These are phyloP conservation scores for Pseudophaeomoniella oleicola DNA, from an alignment of 2,329 filamentous ascomycete species.

Conservation along the genomic window DNA sequence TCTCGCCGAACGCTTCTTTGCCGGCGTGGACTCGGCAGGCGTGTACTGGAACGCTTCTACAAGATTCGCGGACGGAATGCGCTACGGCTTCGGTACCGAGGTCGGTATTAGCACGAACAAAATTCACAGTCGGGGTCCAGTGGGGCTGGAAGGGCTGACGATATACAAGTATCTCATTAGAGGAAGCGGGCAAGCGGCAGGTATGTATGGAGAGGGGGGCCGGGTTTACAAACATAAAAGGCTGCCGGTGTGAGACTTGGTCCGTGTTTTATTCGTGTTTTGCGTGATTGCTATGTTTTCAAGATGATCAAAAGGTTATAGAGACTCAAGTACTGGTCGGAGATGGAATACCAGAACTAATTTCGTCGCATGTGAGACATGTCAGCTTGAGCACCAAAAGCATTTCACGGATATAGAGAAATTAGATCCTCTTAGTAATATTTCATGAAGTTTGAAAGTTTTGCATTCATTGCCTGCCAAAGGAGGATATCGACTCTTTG, in stretches of 20 bases:
- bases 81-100: constrained; percentile 94
- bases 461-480: too few relatives aligned
- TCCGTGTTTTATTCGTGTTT: too few relatives aligned
- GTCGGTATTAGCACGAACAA: constrained; percentile 99
- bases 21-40: constrained; percentile 71
- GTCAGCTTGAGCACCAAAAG: too few relatives aligned
- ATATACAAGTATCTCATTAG: constrained; percentile 95
- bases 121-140: constrained; percentile 85
- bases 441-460: too few relatives aligned
- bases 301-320: too few relatives aligned
- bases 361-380: too few relatives aligned
- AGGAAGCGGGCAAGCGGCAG: constrained; percentile 69
- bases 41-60: constrained; percentile 97
- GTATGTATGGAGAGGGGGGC: constrained; percentile 47
- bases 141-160: constrained; percentile 84
- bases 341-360: too few relatives aligned
- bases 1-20: constrained; percentile 69
- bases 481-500: not conserved
- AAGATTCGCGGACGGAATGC: constrained; percentile 88
- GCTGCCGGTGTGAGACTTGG: too few relatives aligned
- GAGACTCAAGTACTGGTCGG: too few relatives aligned
- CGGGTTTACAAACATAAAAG: constrained; percentile 42
- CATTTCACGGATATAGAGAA: too few relatives aligned
- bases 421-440: too few relatives aligned
- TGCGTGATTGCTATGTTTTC: too few relatives aligned